Percentiles rank a stretch among this genome's conserved stretches.
Conservation (phyloP, 345 rosid species). For the Sapria himalayana region DNA sequence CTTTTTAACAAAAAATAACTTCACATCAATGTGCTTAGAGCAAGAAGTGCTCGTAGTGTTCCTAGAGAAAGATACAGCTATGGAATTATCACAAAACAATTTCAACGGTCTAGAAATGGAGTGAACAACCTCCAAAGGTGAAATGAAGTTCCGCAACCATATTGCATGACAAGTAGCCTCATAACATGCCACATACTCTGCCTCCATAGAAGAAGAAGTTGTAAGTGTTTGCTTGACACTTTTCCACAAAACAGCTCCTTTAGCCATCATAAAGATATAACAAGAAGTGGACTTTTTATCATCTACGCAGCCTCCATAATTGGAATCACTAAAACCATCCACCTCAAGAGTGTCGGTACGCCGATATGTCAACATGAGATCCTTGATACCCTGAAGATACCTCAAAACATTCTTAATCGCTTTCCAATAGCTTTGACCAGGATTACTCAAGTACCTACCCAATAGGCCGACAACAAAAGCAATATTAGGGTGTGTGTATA, state of each 20-base stretch:
- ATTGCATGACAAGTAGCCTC: not conserved
- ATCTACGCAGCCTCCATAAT: not conserved
- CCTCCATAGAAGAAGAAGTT: constrained; percentile 3
- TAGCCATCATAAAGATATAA: constrained; percentile 1
- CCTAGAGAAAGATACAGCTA: not conserved
- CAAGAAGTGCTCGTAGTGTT: no score
- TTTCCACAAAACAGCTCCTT: constrained; percentile 2
- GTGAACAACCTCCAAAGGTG: not conserved
- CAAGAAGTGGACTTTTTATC: not conserved
- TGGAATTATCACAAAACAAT: not conserved
- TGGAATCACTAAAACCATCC: constrained; percentile 1
- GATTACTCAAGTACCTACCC: no score
- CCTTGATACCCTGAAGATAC: not conserved
- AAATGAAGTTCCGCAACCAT: not conserved
- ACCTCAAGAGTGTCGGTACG: not conserved
- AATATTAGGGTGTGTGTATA: not conserved
- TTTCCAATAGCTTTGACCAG: not conserved
- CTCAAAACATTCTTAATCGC: not conserved
- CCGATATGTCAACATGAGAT: not conserved
- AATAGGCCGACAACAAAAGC: not conserved
- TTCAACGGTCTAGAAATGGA: not conserved
- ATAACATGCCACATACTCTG: not conserved
- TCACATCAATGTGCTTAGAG: no score
- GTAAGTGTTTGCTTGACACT: constrained; percentile 5
- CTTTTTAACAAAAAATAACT: no score